These are phyloP conservation scores for Erodium chrysanthum DNA, from an alignment of 441 rosid genomes.

Conservation along the genomic window DNA sequence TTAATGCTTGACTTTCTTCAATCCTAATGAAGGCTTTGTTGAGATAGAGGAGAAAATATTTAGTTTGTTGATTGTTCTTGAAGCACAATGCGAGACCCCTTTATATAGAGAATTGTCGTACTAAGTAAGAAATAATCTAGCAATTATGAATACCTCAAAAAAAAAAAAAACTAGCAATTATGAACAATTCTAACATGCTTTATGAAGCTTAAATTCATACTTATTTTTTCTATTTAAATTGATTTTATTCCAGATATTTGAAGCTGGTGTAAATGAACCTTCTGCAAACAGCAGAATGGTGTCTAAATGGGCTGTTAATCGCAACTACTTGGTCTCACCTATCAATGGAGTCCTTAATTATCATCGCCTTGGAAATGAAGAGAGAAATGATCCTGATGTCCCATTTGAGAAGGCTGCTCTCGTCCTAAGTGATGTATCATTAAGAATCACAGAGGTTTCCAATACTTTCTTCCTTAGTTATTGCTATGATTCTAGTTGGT, in stretches of 20 bases:
- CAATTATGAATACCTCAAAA: too few relatives aligned
- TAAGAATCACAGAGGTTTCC: constrained; percentile 71
- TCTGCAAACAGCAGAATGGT: constrained; percentile 27
- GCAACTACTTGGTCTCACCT: constrained; percentile 74
- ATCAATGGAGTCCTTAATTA: constrained; percentile 86
- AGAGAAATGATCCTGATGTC: constrained; percentile 76
- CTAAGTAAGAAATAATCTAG: too few relatives aligned
- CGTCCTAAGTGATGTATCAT: constrained; percentile 68
- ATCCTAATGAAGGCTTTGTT: too few relatives aligned
- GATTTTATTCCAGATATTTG: constrained; percentile 53
- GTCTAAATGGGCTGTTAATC: constrained; percentile 75
- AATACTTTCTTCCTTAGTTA: neutral
- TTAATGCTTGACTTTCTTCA: neutral
- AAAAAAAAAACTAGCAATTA: too few relatives aligned
- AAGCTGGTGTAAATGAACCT: constrained; percentile 83
- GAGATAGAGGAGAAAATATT: too few relatives aligned
- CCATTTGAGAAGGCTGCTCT: constrained; percentile 93
- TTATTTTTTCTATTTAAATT: constrained; percentile 11
- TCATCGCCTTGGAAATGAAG: constrained; percentile 95
- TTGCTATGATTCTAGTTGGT: constrained; percentile 6
- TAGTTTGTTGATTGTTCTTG: too few relatives aligned
- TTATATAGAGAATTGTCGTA: too few relatives aligned
- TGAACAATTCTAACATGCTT: too few relatives aligned
- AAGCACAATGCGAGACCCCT: too few relatives aligned
- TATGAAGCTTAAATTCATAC: neutral